Base-by-base conservation (phyloP, 1,284 basidiomycete genomes). In the Psilocybe mexicana region DNA sequence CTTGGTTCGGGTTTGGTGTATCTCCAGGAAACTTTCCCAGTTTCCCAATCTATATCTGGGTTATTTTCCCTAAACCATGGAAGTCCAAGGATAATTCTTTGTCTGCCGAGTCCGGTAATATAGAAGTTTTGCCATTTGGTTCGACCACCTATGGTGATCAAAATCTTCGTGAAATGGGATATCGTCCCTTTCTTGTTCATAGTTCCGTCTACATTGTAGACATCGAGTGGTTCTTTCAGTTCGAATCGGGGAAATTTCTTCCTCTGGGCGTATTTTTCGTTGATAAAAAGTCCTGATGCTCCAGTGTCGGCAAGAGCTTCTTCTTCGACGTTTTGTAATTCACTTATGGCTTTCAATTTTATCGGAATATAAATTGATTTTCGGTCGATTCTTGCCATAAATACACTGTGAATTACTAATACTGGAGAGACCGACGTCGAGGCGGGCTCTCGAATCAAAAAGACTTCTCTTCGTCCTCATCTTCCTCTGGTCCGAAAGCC, bases 1-100 rank as follows among this genome's bases (percentile, higher is more conserved):
- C 14, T 47, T 43, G 8, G 35, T 36, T 6, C 7, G 6, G 35
- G 35, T 36, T 7, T 36, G 1, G 0, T 18, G 26, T 48, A 3
- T 30, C 33, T 5, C 48, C 48, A 50, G 23, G 28, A 18, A 2
- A 50, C 24, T 24, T 26, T 4, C 23, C 48, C 48, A 2, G 48
- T 50, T 0, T 8, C 12, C 48, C 48, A 50, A 36, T 50, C 48
- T 35, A 50, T 50, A 6, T 38, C 23, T 36, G 48, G 48, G 30
- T 38, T 50, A 24, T 50, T 38, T 23, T 50, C 48, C 36, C 35
- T 12, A 30, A 50, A 50, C 48, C 48, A 50, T 50, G 48, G 48
- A 2, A 50, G 33, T 18, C 48, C 48, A 7, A 50, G 48, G 11
- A 50, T 50, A 7, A 50, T 26, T 18, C 36, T 30, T 12, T 50